These are phyloP conservation scores for Polytrichum commune DNA, from an alignment of 225 moss, liverwort and hornwort species.

Conservation along the genomic window DNA sequence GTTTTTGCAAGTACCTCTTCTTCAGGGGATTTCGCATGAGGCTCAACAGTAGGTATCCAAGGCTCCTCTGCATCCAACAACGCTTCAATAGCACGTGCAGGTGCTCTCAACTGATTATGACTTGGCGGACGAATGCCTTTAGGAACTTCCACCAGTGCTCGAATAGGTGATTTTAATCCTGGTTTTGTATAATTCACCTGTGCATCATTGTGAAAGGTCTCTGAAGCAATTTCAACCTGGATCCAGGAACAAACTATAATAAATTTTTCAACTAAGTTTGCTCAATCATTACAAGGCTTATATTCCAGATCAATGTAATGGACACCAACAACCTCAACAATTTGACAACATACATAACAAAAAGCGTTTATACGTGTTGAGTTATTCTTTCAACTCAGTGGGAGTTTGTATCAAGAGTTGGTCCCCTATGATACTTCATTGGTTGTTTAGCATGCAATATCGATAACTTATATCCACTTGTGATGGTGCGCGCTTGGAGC, in stretches of 20 bases:
- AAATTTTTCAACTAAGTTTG: not conserved
- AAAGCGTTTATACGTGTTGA: too few relatives aligned
- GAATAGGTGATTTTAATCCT: conserved; percentile 35
- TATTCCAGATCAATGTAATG: not conserved
- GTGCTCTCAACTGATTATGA: conserved; percentile 45
- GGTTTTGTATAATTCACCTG: conserved; percentile 14
- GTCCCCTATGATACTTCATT: too few relatives aligned
- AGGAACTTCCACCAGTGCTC: conserved; percentile 21
- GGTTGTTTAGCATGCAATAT: too few relatives aligned
- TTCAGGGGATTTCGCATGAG: conserved; percentile 44
- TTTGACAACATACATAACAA: not conserved
- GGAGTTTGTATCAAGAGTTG: too few relatives aligned
- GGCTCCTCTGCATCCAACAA: conserved; percentile 54
- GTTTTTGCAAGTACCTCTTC: conserved; percentile 21
- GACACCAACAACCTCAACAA: not conserved
- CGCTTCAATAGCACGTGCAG: conserved; percentile 58
- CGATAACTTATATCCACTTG: too few relatives aligned
- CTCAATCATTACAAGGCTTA: not conserved
- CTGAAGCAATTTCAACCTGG: conserved; percentile 30
- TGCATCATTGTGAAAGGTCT: conserved; percentile 28
- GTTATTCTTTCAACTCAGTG: too few relatives aligned
- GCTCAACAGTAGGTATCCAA: conserved; percentile 44
- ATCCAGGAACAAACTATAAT: not conserved
- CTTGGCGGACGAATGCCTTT: conserved; percentile 26
- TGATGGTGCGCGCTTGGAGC: too few relatives aligned